phyloP scores from a whole-genome alignment of 1,284 basidiomycete species.

The Moesziomyces sp. region DNA sequence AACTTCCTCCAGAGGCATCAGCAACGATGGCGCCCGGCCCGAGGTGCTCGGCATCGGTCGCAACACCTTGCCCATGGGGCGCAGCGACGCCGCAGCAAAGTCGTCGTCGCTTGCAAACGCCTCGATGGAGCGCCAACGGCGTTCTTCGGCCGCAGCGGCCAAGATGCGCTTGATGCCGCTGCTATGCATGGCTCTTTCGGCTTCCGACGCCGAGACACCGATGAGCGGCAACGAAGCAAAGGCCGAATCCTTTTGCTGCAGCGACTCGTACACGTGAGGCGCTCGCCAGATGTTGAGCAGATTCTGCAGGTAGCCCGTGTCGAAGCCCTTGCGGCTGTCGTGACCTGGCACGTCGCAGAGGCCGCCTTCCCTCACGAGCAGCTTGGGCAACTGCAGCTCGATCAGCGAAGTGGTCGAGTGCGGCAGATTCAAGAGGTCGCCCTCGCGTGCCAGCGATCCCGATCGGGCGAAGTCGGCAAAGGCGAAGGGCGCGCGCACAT shows the following conservation, averaged over 20 bases:
- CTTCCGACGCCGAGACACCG: conserved; percentile 75
- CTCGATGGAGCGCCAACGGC: conserved; percentile 45
- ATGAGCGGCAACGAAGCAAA: conserved; percentile 84
- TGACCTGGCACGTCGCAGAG: conserved; percentile 78
- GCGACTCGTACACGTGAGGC: conserved; percentile 80
- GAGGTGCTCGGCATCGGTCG: conserved; percentile 61
- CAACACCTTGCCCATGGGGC: conserved; percentile 68
- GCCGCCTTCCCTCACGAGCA: conserved; percentile 84
- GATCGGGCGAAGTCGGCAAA: conserved; percentile 86
- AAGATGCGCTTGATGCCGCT: conserved; percentile 72
- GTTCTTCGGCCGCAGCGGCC: conserved; percentile 68
- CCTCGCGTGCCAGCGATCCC: conserved; percentile 83
- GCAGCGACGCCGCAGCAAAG: conserved; percentile 71
- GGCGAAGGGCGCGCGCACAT: conserved; percentile 90
- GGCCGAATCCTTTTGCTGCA: conserved; percentile 72
- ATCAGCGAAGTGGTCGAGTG: conserved; percentile 89
- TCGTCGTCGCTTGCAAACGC: conserved; percentile 72
- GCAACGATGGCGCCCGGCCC: conserved; percentile 62
- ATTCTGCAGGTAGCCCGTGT: conserved; percentile 76
- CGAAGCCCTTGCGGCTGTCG: conserved; percentile 72
- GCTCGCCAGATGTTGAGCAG: conserved; percentile 92
- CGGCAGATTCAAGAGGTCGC: conserved; percentile 82
- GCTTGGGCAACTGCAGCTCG: conserved; percentile 78
- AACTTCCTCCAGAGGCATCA: conserved; percentile 76
- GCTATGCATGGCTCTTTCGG: conserved; percentile 73